Conservation (phyloP, 1,284 basidiomycete species). For the Ceratobasidium sp. region DNA sequence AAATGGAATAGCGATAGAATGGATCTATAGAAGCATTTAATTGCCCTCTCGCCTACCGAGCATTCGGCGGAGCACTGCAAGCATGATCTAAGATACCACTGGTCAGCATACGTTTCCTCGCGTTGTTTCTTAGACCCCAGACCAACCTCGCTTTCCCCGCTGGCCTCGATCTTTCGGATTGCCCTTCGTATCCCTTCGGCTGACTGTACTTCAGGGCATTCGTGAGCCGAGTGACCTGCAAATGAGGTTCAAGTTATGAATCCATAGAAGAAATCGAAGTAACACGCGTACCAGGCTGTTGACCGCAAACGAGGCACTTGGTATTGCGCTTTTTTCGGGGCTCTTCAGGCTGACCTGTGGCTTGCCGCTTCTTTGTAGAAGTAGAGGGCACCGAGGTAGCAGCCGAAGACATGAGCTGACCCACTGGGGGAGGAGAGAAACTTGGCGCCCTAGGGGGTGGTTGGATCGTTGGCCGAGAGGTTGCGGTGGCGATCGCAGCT, state of each 20-base stretch:
- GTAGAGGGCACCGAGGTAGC: neutral
- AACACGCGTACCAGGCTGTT: slow-evolving; percentile 18
- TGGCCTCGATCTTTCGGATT: slow-evolving; percentile 7
- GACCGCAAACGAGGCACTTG: slow-evolving; percentile 19
- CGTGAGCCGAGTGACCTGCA: slow-evolving; percentile 12
- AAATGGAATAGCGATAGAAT: neutral
- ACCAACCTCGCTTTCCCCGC: neutral
- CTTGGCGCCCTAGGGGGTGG: neutral
- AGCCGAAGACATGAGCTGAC: neutral
- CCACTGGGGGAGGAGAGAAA: slow-evolving; percentile 7
- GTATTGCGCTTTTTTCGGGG: slow-evolving; percentile 21
- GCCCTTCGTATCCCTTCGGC: slow-evolving; percentile 12
- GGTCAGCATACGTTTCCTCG: neutral
- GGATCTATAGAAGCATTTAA: neutral
- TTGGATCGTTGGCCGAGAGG: neutral
- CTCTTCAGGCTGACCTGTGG: slow-evolving; percentile 12
- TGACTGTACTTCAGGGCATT: slow-evolving; percentile 20
- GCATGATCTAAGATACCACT: neutral
- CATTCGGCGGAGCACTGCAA: slow-evolving; percentile 8
- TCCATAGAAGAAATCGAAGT: neutral
- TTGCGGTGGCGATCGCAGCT: neutral
- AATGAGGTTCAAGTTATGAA: no score
- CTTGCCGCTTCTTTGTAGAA: slow-evolving; percentile 19
- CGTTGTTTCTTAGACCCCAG: neutral
- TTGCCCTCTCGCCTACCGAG: slow-evolving; percentile 4